Base-by-base conservation (phyloP, 2,329 filamentous ascomycete genomes). In the Plectosphaerella plurivora region DNA sequence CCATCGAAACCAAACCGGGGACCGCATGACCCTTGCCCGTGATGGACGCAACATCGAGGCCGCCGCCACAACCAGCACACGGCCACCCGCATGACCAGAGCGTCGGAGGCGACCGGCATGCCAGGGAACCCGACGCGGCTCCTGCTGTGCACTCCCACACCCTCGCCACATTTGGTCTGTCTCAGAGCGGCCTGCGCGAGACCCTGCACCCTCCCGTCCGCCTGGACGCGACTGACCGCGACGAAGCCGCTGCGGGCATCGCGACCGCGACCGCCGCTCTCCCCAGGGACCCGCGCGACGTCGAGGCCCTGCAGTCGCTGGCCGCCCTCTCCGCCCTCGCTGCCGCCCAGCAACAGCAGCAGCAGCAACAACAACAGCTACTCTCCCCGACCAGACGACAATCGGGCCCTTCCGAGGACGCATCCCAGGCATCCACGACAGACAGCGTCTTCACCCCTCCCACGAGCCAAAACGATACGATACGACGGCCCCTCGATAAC, bases 391-490 rank as follows among this genome's bases (percentile, higher is more conserved):
- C 7, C 11, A 9, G 28, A 12, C 28, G 11, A 33, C 49, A 55
- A 54, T 45, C 57, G 47, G 14, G 60, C 56, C 20, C 60, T 54
- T 39, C 64, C 55, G 35, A 57, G 47, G 56, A 60, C 45, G 33
- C 48, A 5, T 64, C 64, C 2, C 65, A 67, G 48, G 62, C 61
- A 20, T 65, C 64, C 53, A 57, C 59, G 28, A 57, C 63, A n/a
- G 60, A 62, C 51, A 59, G 58, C 46, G 59, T 60, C 35, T 60
- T 61, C 51, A 65, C 62, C n/a, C 61, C 63, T n/a, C 60, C 63
- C 2, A 57, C 59, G n/a, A 63, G 61, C 45, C 51, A 57, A 42
- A 51, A 47, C 51, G 61, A 63, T 8, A 53, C 53, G 51, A 55
- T 56, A 16, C 28, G 56, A 53, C 47, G 56, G 51, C 10, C 48